Evolutionary conservation across 192 early-diverging fungal species (phyloP).

Genomic region (Geosiphon pyriformis): DNA sequence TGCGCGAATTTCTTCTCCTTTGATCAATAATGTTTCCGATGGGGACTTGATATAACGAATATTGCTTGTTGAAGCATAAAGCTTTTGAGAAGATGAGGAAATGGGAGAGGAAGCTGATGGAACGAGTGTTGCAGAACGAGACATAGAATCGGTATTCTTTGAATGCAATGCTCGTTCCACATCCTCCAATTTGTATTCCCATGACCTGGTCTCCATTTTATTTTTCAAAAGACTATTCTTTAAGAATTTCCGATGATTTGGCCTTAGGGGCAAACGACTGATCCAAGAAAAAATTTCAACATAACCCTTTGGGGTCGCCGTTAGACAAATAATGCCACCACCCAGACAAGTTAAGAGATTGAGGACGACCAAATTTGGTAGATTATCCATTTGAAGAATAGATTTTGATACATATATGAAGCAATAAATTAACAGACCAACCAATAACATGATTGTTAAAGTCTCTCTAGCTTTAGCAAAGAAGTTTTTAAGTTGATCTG

Average conservation of each 20-base stretch:
- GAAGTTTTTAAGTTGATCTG: conserved; percentile 19
- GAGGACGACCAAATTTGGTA: conserved; percentile 11
- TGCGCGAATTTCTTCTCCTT: conserved; percentile 6
- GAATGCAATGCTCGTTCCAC: conserved; percentile 3
- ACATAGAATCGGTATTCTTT: not conserved
- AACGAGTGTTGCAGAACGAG: not conserved
- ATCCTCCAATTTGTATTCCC: conserved; percentile 6
- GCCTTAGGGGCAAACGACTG: conserved; percentile 1
- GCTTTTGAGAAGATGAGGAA: conserved; percentile 14
- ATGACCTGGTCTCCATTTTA: conserved; percentile 9
- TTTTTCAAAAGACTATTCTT: conserved; percentile 9
- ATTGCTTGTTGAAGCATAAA: conserved; percentile 2
- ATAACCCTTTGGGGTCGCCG: conserved; percentile 17
- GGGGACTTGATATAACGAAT: not conserved
- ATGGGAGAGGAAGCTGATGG: not conserved
- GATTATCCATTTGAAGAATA: conserved; percentile 4
- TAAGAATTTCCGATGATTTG: conserved; percentile 16
- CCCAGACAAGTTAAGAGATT: conserved; percentile 21
- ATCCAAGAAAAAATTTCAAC: conserved; percentile 19
- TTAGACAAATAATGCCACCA: conserved; percentile 14
- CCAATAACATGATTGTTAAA: conserved; percentile 11
- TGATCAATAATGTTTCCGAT: not conserved
- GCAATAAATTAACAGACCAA: conserved; percentile 17
- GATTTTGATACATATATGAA: conserved; percentile 19
- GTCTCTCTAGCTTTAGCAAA: conserved; percentile 20